These are phyloP conservation scores for Candida multigemmis DNA, from an alignment of 805 yeast genomes.

Conservation along the genomic window DNA sequence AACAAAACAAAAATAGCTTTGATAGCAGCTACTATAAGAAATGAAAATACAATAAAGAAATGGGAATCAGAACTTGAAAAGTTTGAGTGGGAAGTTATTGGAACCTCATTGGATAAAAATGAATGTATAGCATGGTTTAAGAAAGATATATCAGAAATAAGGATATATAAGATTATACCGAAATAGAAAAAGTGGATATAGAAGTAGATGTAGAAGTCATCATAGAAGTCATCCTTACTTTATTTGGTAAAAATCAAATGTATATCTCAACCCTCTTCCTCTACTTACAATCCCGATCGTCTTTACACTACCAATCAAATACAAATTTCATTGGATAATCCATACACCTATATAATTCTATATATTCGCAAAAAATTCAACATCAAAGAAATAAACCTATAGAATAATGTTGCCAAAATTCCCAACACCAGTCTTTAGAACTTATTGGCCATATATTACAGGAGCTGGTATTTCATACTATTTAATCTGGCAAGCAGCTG, in stretches of 20 bases:
- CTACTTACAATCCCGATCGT: background rate
- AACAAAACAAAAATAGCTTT: conserved; percentile 23
- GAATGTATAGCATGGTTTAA: conserved; percentile 15
- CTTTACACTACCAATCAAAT: background rate
- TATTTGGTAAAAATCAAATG: no score
- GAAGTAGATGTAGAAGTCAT: background rate
- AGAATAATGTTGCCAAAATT: conserved; percentile 29
- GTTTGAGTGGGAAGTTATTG: conserved; percentile 13
- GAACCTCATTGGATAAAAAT: conserved; percentile 6
- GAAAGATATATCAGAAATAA: conserved; percentile 16
- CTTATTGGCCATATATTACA: conserved; percentile 82
- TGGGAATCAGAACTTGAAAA: conserved; percentile 21
- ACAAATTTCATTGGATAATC: no score
- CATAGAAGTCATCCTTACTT: background rate
- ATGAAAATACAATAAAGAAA: conserved; percentile 21
- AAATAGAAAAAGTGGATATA: background rate
- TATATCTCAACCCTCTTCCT: conserved; percentile 1
- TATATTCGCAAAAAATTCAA: conserved; percentile 1
- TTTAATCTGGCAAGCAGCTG: conserved; percentile 61
- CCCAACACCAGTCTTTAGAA: conserved; percentile 50
- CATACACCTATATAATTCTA: conserved; percentile 2
- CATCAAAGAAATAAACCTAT: background rate
- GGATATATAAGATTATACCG: conserved; percentile 11
- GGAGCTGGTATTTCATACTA: conserved; percentile 66
- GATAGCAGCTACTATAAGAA: conserved; percentile 74